Base-by-base conservation (phyloP, 495 filamentous ascomycete genomes). In the Chaetomium cochliodes region DNA sequence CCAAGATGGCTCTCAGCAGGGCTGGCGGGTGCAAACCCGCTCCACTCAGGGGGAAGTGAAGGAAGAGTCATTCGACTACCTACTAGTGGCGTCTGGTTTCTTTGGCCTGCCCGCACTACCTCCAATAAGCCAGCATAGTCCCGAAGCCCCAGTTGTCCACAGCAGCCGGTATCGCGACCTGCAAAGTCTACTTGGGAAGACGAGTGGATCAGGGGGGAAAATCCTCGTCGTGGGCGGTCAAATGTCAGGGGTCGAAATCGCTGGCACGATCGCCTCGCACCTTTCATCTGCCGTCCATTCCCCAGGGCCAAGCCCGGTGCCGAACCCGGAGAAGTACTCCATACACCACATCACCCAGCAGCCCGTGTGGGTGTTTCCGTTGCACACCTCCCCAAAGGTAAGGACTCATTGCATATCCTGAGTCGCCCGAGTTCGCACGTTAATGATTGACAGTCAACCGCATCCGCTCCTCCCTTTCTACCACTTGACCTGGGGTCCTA, bases 211-310 rank as follows among this genome's bases (percentile, higher is more conserved):
- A 18, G 73, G 73, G 0, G 80, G 84, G n/a, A 90, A 88, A 68
- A 84, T 96, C 55, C 81, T 93, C 3, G 82, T 97, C 16, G 81
- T 93, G 11, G 92, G 92, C 5, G 92, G 92, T 2, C 89, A 90
- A 62, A 92, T 96, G 83, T 93, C 90, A 20, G 91, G 90, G 0
- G 83, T 86, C 11, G 92, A 96, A 77, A 85, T 87, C 47, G 90
- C 90, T 8, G 86, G 87, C 23, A 84, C 86, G 5, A 80, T 92
- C 41, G 91, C 91, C 16, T 79, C 87, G 20, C 85, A 90, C 56
- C 73, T 92, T 4, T 91, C 90, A 0, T 85, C 86, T 23, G 76
- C 79, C 0, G 69, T 67, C 4, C 76, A 86, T 65, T 78, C 82
- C 0, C 80, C 84, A 1, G 72, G 70, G 2, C 61, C 73, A 20